Conservation (phyloP, 2,329 filamentous ascomycete species). For the Fusarium sp. region DNA sequence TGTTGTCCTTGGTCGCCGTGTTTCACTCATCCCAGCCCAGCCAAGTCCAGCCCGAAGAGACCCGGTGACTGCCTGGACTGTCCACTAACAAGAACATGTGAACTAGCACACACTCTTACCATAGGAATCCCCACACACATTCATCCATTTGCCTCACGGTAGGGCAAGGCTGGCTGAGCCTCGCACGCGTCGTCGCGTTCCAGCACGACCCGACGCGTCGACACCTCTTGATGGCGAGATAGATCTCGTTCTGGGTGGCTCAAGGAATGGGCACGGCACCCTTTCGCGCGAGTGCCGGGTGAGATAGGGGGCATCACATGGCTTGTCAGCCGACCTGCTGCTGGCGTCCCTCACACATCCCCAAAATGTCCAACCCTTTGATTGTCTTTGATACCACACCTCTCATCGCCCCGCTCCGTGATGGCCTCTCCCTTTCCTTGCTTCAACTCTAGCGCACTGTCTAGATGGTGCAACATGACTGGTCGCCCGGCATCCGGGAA, state of each 20-base stretch:
- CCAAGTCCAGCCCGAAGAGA: constrained; percentile 22
- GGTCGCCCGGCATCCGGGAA: constrained; percentile 8
- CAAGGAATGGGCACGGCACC: constrained; percentile 26
- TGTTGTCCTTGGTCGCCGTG: constrained; percentile 27
- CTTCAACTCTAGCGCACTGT: constrained; percentile 35
- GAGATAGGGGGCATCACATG: constrained; percentile 41
- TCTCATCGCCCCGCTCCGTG: constrained; percentile 23
- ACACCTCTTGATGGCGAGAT: constrained; percentile 8
- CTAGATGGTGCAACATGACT: constrained; percentile 23
- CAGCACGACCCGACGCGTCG: constrained; percentile 28
- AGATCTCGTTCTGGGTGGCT: constrained; percentile 6
- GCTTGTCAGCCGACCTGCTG: constrained; percentile 43
- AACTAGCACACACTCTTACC: constrained; percentile 27
- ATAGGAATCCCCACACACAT: constrained; percentile 31
- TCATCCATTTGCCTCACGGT: not conserved
- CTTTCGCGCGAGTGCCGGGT: constrained; percentile 10
- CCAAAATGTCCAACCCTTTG: constrained; percentile 18
- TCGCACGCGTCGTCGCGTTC: constrained; percentile 39
- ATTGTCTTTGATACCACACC: constrained; percentile 29
- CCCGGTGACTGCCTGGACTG: constrained; percentile 36
- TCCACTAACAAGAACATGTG: constrained; percentile 30
- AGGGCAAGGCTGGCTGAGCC: constrained; percentile 37
- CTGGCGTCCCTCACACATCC: constrained; percentile 25
- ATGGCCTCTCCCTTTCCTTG: constrained; percentile 20
- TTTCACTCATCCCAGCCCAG: constrained; percentile 28